Conservation (phyloP, 2,329 filamentous ascomycete species). For the Pseudogymnoascus verrucosus region DNA sequence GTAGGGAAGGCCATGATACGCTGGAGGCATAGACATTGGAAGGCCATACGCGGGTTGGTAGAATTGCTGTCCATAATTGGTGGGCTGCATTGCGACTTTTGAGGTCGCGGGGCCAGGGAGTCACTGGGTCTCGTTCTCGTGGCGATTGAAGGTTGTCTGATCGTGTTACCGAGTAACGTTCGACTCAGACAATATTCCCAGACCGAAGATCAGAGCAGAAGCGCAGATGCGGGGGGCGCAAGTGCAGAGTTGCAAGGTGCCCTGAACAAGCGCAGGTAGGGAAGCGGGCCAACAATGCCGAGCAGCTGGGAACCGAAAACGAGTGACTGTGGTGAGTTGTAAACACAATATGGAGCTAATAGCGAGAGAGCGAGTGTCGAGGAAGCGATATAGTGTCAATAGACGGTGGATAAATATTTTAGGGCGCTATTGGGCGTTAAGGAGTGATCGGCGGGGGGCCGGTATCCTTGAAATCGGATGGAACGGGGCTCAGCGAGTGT, state of each 20-base stretch:
- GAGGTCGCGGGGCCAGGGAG: background rate
- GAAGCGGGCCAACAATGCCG: background rate
- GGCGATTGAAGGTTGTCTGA: background rate
- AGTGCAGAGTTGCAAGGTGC: background rate
- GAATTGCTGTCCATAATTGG: conserved; percentile 1
- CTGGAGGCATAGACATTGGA: background rate
- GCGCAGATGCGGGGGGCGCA: background rate
- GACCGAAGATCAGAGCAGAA: background rate
- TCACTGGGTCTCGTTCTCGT: background rate
- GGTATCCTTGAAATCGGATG: conserved; percentile 1
- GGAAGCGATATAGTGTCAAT: background rate
- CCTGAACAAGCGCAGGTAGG: background rate
- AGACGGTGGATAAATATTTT: background rate
- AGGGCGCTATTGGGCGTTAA: background rate
- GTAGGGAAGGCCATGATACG: background rate
- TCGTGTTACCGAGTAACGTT: background rate
- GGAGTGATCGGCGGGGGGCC: background rate
- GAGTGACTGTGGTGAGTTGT: background rate
- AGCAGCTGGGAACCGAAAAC: background rate
- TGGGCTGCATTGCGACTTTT: background rate
- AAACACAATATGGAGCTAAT: background rate
- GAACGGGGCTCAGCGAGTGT: background rate
- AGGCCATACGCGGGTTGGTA: background rate
- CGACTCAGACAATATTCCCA: conserved; percentile 1
- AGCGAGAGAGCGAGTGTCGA: background rate